Base-by-base conservation (phyloP, 805 yeast genomes). In the Diddensiella transvaalensis region DNA sequence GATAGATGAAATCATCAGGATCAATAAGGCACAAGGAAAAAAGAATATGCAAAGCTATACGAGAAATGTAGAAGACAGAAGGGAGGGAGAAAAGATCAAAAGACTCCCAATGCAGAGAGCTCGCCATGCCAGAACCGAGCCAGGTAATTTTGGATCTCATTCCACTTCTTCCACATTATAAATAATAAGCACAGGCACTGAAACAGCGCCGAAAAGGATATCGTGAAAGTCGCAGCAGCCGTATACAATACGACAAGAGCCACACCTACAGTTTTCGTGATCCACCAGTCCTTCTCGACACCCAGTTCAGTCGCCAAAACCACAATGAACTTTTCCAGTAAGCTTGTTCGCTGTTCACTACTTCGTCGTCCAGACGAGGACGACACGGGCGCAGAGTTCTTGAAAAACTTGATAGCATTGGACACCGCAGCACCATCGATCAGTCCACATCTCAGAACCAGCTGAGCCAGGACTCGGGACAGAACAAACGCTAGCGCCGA, bases 121-220 rank as follows among this genome's bases (percentile, higher is more conserved):
- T 40, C 43, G 4, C 43, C 43, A 35, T 35, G 38, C 43, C 49
- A 46, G 19, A 49, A 36, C 37, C 53, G 50, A 15, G 21, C 30
- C 29, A 50, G 18, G 30, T 46, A 56, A 4, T 44, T 40, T 19
- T 40, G 46, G 10, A 57, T 29, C 15, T 39, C 26, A 23, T 40
- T 41, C 60, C 60, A 57, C 38, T 55, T 54, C 40, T 54, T 54
- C 53, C 56, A 44, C 35, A 44, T 36, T 17, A 56, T 45, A 29
- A 49, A 50, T 4, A 47, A 15, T 17, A 57, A 37, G 37, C 60
- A 57, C 32, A 52, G 45, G 19, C 32, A 23, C 40, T 57, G 59
- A 48, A 57, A 57, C n/a, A 54, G 42, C 3, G 53, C 57, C 4
- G 58, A 57, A 39, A 53, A 54, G 13, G 51, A 39, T 4, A 55